Conservation (phyloP, 78 protist species). For the Paratrimastix pyriformis region DNA sequence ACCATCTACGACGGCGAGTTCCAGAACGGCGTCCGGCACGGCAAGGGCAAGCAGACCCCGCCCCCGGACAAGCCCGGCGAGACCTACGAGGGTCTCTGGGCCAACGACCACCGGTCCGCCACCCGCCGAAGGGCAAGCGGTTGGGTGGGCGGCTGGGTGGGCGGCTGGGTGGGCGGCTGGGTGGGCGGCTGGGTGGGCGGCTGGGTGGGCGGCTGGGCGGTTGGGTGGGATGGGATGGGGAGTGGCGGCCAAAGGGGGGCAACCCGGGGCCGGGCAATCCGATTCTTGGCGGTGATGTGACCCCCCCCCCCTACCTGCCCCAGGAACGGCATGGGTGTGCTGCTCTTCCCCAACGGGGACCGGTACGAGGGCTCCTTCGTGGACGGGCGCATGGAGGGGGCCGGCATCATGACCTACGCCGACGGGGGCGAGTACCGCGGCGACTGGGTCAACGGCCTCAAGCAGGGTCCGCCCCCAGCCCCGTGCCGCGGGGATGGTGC, state of each 20-base stretch:
- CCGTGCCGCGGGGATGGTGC: not conserved
- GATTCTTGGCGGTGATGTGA: too few species aligned
- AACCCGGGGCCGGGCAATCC: too few species aligned
- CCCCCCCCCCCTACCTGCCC: too few species aligned
- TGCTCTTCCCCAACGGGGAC: not conserved
- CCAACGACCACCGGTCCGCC: not conserved
- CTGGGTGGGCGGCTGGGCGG: too few species aligned
- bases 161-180: too few species aligned
- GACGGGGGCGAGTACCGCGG: constrained; percentile 14
- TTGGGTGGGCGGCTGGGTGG: too few species aligned
- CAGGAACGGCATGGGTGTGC: not conserved
- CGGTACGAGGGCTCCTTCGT: not conserved
- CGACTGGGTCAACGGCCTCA: not conserved
- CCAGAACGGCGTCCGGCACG: constrained; percentile 8
- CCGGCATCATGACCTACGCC: not conserved
- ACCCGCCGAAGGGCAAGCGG: too few species aligned
- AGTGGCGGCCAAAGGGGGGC: not conserved
- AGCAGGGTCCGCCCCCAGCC: not conserved
- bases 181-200: too few species aligned
- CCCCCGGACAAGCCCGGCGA: not conserved
- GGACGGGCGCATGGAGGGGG: not conserved
- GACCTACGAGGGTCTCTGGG: not conserved
- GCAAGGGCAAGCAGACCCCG: not conserved
- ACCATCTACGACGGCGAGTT: not conserved
- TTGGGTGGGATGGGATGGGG: not conserved